Evolutionary conservation across 768 basidiomycete genomes (phyloP).

Genomic region (Rhodosporidiobolus odoratus): DNA sequence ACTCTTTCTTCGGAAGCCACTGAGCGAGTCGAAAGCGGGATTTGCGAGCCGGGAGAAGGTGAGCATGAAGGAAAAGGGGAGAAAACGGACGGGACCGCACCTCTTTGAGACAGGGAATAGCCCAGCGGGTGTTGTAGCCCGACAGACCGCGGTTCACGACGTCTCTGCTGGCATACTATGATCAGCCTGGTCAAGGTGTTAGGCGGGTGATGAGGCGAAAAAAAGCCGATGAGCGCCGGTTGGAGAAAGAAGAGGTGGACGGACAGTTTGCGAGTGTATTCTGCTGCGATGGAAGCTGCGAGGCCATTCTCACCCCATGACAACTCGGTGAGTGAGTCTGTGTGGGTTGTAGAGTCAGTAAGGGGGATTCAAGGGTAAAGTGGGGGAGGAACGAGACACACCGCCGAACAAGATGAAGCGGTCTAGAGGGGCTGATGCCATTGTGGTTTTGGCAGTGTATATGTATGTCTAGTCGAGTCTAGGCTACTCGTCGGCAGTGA

Average conservation of each 20-base stretch:
- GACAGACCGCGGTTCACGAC: constrained; percentile 29
- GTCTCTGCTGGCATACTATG: constrained; percentile 17
- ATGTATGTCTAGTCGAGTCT: background rate
- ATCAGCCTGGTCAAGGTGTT: background rate
- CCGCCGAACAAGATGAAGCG: constrained; percentile 19
- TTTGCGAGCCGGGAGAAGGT: background rate
- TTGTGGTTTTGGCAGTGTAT: background rate
- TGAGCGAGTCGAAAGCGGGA: background rate
- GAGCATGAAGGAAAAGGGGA: background rate
- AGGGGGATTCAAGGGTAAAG: background rate
- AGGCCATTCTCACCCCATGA: constrained; percentile 16
- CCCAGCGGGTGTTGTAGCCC: constrained; percentile 36
- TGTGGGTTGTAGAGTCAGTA: background rate
- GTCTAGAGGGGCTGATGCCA: background rate
- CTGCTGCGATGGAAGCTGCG: constrained; percentile 12
- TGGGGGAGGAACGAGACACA: background rate
- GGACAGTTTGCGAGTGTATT: constrained; percentile 22
- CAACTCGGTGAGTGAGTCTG: constrained; percentile 37
- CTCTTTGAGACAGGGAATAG: constrained; percentile 5
- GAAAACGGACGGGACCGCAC: background rate
- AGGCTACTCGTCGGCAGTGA: background rate
- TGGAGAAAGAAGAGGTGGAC: background rate
- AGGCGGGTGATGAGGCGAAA: no score
- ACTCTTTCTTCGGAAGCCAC: constrained; percentile 16
- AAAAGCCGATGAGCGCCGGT: no score